phyloP scores from a whole-genome alignment of 495 filamentous ascomycete species.

The Podospora sp. region DNA sequence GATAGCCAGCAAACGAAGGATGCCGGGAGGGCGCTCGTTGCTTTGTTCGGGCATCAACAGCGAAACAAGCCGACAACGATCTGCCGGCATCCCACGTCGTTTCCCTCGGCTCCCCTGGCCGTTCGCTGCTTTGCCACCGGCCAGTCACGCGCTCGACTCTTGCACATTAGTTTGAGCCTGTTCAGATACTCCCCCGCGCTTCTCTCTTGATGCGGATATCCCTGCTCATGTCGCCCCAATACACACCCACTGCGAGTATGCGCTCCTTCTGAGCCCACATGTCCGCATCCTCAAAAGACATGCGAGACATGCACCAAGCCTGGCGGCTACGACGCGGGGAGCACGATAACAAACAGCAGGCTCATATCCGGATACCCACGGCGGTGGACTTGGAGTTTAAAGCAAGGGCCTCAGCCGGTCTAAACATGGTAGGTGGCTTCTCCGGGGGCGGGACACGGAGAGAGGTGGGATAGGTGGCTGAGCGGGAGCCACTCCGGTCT shows the following conservation, averaged over 20 bases:
- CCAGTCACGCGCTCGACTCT: slow-evolving; percentile 23
- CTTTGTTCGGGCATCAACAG: slow-evolving; percentile 52
- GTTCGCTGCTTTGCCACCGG: slow-evolving; percentile 23
- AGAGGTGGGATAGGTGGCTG: slow-evolving; percentile 27
- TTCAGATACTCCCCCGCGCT: slow-evolving; percentile 16
- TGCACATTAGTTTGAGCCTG: slow-evolving; percentile 17
- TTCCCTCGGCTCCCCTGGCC: slow-evolving; percentile 26
- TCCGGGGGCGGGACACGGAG: background rate
- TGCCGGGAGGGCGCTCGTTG: slow-evolving; percentile 29
- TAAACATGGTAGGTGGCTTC: slow-evolving; percentile 7
- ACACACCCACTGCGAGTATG: slow-evolving; percentile 21
- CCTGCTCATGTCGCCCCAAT: slow-evolving; percentile 20
- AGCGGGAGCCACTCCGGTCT: slow-evolving; percentile 12
- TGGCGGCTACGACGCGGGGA: background rate
- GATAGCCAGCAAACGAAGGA: slow-evolving; percentile 33
- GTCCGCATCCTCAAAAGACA: slow-evolving; percentile 7
- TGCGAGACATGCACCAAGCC: slow-evolving; percentile 9
- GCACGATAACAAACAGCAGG: background rate
- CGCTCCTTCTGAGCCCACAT: slow-evolving; percentile 19
- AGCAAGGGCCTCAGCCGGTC: background rate
- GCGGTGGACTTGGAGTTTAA: background rate
- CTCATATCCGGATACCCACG: background rate
- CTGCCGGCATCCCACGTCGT: slow-evolving; percentile 34
- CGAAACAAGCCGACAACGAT: slow-evolving; percentile 44
- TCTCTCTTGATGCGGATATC: slow-evolving; percentile 13